These are phyloP conservation scores for Xylariaceae sp. DNA, from an alignment of 2,329 filamentous ascomycete genomes.

Conservation along the genomic window DNA sequence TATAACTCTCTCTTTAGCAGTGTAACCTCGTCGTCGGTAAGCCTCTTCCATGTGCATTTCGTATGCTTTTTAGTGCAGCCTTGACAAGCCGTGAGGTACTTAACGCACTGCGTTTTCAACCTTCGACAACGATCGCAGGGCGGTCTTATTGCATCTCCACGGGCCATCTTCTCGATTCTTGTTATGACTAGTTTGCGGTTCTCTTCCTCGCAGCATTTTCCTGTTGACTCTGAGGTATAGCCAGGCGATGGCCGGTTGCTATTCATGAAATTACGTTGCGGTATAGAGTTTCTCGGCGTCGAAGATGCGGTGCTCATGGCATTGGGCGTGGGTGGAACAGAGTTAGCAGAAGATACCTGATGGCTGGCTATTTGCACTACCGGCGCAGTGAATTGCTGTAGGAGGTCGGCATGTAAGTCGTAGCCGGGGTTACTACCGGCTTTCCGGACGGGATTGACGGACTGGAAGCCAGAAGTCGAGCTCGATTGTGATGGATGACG, in stretches of 20 bases:
- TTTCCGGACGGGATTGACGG: conserved; percentile 32
- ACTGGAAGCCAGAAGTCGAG: conserved; percentile 37
- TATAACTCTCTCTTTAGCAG: conserved; percentile 34
- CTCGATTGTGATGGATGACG: conserved; percentile 47
- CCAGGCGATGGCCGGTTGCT: conserved; percentile 31
- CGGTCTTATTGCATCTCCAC: conserved; percentile 71
- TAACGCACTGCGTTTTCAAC: conserved; percentile 75
- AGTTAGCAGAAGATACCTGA: conserved; percentile 29
- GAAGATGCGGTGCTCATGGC: conserved; percentile 27
- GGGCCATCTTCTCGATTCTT: conserved; percentile 69
- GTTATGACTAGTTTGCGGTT: conserved; percentile 60
- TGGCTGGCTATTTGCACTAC: conserved; percentile 26
- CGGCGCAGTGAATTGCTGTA: conserved; percentile 49
- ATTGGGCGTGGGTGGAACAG: conserved; percentile 33
- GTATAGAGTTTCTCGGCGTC: conserved; percentile 30
- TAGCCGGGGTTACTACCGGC: conserved; percentile 36
- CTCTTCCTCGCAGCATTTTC: conserved; percentile 33
- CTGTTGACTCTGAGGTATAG: conserved; percentile 28
- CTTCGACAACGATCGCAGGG: conserved; percentile 81
- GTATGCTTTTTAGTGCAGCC: conserved; percentile 89
- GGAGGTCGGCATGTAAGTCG: conserved; percentile 51
- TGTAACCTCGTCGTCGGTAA: conserved; percentile 65
- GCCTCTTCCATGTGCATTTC: conserved; percentile 79
- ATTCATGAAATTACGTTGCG: conserved; percentile 26
- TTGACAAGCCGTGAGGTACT: conserved; percentile 80